Evolutionary conservation across 2,329 filamentous ascomycete species (phyloP).

Genomic region (Clonostachys byssicola): DNA sequence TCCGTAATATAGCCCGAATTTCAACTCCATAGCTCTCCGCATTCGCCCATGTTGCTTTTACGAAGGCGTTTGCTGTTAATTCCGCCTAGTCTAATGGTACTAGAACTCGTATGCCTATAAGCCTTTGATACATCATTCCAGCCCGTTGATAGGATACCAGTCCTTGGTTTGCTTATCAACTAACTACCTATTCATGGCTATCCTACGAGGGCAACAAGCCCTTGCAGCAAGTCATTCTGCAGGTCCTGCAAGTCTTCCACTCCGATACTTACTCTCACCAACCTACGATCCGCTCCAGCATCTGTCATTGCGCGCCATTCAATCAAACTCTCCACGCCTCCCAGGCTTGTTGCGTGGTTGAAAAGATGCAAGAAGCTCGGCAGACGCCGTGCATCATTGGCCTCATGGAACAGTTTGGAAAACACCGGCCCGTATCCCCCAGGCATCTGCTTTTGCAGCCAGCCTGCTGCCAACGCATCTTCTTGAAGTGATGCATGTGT

Average conservation of each 20-base stretch:
- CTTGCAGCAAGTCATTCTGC: conserved; percentile 66
- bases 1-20: too few species aligned
- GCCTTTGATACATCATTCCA: too few species aligned
- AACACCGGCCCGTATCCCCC: conserved; percentile 89
- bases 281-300: conserved; percentile 59
- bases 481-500: conserved; percentile 79
- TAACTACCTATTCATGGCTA: too few species aligned
- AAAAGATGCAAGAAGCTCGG: conserved; percentile 80
- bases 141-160: too few species aligned
- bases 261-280: conserved; percentile 81
- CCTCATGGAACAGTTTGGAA: conserved; percentile 60
- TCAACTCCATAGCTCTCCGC: too few species aligned
- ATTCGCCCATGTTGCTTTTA: too few species aligned
- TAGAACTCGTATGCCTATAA: too few species aligned
- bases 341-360: conserved; percentile 91
- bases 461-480: conserved; percentile 52
- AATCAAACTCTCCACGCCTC: conserved; percentile 91
- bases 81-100: too few species aligned
- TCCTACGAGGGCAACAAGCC: conserved; percentile 48
- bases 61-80: too few species aligned
- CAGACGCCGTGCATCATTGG: conserved; percentile 59
- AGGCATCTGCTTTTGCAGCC: conserved; percentile 87
- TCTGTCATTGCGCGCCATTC: conserved; percentile 96
- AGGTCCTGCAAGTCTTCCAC: conserved; percentile 86
- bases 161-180: too few species aligned